phyloP scores from a whole-genome alignment of 768 basidiomycete genomes.

The Auricularia sp. region DNA sequence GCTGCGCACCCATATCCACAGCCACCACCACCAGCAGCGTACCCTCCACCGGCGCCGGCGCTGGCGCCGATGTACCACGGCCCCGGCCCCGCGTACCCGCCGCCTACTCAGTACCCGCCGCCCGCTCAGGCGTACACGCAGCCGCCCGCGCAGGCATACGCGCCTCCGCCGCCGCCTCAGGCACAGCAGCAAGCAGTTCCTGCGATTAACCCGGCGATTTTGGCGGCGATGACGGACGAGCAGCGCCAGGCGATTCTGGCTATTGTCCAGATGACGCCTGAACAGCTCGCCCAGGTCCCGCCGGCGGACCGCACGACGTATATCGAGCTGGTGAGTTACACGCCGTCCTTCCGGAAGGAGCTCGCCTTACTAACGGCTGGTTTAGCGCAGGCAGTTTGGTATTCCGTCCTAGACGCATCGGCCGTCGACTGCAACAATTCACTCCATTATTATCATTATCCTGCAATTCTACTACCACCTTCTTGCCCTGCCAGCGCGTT shows the following conservation, averaged over 20 bases:
- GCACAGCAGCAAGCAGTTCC: background rate
- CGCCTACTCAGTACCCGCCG: background rate
- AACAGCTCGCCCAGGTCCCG: background rate
- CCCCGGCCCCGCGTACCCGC: background rate
- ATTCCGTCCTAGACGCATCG: too few relatives aligned
- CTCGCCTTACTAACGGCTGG: too few relatives aligned
- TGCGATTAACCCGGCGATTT: background rate
- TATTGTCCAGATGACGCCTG: background rate
- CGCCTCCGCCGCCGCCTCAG: background rate
- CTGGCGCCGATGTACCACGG: background rate
- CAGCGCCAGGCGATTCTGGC: background rate
- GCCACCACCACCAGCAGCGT: too few relatives aligned
- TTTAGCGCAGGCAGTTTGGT: too few relatives aligned
- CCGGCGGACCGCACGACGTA: background rate
- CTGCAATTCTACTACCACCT: too few relatives aligned
- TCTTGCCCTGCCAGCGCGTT: too few relatives aligned
- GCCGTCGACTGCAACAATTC: too few relatives aligned
- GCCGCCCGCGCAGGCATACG: background rate
- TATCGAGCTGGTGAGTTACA: background rate
- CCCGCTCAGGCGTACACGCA: background rate
- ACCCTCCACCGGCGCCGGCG: background rate
- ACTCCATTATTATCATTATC: too few relatives aligned
- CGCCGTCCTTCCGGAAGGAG: too few relatives aligned
- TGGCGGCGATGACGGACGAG: background rate
- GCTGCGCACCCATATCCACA: background rate